These are phyloP conservation scores for Claviceps paspali DNA, from an alignment of 2,329 filamentous ascomycete genomes.

Conservation along the genomic window DNA sequence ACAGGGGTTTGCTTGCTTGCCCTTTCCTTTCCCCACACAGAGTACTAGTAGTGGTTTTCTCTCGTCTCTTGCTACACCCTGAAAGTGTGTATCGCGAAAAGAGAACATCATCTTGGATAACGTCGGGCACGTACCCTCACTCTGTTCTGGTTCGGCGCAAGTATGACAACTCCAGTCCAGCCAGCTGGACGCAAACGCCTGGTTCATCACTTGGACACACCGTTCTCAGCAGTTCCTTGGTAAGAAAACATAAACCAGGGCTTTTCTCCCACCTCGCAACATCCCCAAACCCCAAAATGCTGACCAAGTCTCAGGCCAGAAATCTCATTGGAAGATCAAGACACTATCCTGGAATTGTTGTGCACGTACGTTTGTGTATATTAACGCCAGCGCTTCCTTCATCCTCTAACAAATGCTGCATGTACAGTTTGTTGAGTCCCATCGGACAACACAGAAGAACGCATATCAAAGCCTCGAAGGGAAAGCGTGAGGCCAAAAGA, in stretches of 20 bases:
- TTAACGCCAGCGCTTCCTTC: too few species aligned
- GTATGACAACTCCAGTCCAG: conserved; percentile 13
- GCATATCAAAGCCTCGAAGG: conserved; percentile 42
- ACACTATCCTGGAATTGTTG: conserved; percentile 49
- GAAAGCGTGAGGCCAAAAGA: conserved; percentile 38
- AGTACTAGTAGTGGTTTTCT: too few species aligned
- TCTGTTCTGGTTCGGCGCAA: background rate
- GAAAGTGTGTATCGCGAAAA: too few species aligned
- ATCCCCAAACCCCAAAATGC: background rate
- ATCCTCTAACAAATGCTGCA: background rate
- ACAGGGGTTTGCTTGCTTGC: too few species aligned
- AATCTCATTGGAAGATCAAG: conserved; percentile 41
- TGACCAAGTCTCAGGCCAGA: conserved; percentile 35
- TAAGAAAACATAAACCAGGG: conserved; percentile 20
- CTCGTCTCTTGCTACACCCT: too few species aligned
- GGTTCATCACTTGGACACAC: conserved; percentile 49
- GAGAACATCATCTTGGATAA: too few species aligned
- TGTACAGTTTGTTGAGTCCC: conserved; percentile 43
- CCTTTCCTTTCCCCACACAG: too few species aligned
- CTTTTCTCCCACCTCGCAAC: background rate
- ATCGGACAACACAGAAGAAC: conserved; percentile 45
- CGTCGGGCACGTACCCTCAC: too few species aligned
- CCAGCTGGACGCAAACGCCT: conserved; percentile 33
- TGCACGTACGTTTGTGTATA: conserved; percentile 38
- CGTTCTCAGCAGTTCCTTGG: conserved; percentile 47